These are phyloP conservation scores for Trichoderma erinaceum DNA, from an alignment of 495 filamentous ascomycete genomes.

Conservation along the genomic window DNA sequence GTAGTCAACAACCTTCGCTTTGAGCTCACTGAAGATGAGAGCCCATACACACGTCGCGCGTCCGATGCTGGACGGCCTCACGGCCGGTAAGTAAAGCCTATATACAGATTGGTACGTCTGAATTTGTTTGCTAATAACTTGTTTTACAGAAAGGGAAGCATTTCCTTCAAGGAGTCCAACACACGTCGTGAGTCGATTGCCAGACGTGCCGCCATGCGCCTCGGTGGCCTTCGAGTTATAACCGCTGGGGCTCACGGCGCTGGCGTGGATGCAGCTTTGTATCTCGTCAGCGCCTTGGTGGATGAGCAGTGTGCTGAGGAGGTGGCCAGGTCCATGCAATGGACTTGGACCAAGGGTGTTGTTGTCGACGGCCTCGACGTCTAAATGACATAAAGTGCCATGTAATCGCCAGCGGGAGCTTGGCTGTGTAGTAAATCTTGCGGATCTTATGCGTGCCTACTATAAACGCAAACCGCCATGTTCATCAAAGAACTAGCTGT, in stretches of 20 bases:
- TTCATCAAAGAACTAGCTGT: constrained; percentile 5
- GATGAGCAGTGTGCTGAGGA: constrained; percentile 60
- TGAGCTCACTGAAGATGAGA: constrained; percentile 67
- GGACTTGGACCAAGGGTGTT: constrained; percentile 63
- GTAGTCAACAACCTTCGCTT: constrained; percentile 76
- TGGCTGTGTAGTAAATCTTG: constrained; percentile 12
- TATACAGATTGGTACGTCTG: constrained; percentile 6
- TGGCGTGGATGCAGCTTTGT: constrained; percentile 72
- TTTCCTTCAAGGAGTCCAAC: constrained; percentile 60
- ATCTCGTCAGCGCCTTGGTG: constrained; percentile 69
- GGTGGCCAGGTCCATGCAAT: constrained; percentile 62
- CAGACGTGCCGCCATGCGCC: constrained; percentile 56
- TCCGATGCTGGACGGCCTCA: constrained; percentile 51
- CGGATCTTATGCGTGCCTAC: neutral
- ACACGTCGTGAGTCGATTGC: constrained; percentile 62
- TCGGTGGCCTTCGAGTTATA: constrained; percentile 66
- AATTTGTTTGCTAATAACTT: constrained; percentile 17
- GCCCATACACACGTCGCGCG: constrained; percentile 67
- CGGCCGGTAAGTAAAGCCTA: constrained; percentile 43
- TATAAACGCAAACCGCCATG: neutral
- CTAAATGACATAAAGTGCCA: constrained; percentile 27
- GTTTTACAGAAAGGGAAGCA: constrained; percentile 55
- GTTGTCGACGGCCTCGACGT: constrained; percentile 71
- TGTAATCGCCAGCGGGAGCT: constrained; percentile 11
- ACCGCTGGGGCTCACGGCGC: constrained; percentile 70